These are phyloP conservation scores for Rutstroemia sp. DNA, from an alignment of 2,329 filamentous ascomycete genomes.

Conservation along the genomic window DNA sequence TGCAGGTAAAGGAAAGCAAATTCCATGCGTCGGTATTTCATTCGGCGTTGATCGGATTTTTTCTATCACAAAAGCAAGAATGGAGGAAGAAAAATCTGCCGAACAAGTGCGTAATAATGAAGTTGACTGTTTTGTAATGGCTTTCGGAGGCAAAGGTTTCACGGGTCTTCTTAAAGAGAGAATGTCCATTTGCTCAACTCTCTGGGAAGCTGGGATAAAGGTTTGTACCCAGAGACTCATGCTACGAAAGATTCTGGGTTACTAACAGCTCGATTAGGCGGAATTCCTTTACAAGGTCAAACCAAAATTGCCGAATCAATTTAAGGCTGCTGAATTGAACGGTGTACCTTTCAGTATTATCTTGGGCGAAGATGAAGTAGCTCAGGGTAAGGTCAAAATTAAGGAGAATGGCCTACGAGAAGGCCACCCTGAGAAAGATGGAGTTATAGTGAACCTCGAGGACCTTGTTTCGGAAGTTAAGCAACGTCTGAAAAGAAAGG, in stretches of 20 bases:
- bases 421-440: slow-evolving; percentile 85
- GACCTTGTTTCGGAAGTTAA: slow-evolving; percentile 59
- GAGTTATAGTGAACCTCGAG: slow-evolving; percentile 60
- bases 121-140: slow-evolving; percentile 91
- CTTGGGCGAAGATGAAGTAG: slow-evolving; percentile 83
- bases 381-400: slow-evolving; percentile 74
- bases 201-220: slow-evolving; percentile 88
- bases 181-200: slow-evolving; percentile 65
- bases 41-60: slow-evolving; percentile 96
- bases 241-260: slow-evolving; percentile 5
- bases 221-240: slow-evolving; percentile 32
- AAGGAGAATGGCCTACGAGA: slow-evolving; percentile 78
- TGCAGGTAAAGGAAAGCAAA: slow-evolving; percentile 64
- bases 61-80: slow-evolving; percentile 75
- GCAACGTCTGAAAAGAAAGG: slow-evolving; percentile 35
- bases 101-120: slow-evolving; percentile 57
- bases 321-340: slow-evolving; percentile 77
- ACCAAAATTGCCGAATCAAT: slow-evolving; percentile 81
- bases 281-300: slow-evolving; percentile 88
- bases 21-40: slow-evolving; percentile 86
- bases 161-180: slow-evolving; percentile 74
- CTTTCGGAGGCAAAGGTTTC: slow-evolving; percentile 81
- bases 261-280: slow-evolving; percentile 38
- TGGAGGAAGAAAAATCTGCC: slow-evolving; percentile 53
- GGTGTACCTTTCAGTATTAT: slow-evolving; percentile 83